Percentiles rank a stretch among this genome's conserved stretches.
These are phyloP conservation scores for Citrus cavaleriei DNA, from an alignment of 345 rosid species.

Conservation along the genomic window DNA sequence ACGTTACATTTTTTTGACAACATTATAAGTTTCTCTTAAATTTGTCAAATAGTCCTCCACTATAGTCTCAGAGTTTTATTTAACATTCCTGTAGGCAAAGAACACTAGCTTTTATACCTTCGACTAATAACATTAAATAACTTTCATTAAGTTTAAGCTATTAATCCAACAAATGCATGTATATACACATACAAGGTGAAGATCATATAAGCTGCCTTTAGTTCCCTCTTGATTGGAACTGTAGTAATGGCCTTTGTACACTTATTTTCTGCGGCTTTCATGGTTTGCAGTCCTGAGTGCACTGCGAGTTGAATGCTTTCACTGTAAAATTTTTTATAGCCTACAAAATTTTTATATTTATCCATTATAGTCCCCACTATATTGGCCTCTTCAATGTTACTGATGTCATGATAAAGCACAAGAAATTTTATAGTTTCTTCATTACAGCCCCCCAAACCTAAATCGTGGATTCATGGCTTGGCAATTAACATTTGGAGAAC, in stretches of 20 bases:
- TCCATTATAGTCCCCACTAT: too few species aligned
- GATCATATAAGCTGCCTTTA: slow-evolving; percentile 74
- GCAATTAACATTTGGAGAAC: too few species aligned
- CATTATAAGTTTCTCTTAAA: not conserved
- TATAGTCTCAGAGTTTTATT: not conserved
- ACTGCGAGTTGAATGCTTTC: slow-evolving; percentile 67
- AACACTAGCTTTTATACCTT: not conserved
- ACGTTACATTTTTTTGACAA: not conserved
- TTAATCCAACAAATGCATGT: not conserved
- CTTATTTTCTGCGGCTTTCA: slow-evolving; percentile 69
- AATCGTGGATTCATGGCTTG: too few species aligned
- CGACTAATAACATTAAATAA: slow-evolving; percentile 16
- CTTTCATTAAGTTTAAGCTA: not conserved
- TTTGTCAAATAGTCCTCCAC: not conserved
- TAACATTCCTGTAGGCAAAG: not conserved
- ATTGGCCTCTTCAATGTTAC: too few species aligned
- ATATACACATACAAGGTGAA: slow-evolving; percentile 51
- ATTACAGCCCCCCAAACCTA: too few species aligned
- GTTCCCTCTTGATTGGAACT: slow-evolving; percentile 38
- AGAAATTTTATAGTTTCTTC: too few species aligned
- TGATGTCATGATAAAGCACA: too few species aligned
- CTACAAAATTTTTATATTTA: too few species aligned
- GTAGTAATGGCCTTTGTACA: slow-evolving; percentile 53
- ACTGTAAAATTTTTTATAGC: slow-evolving; percentile 28
- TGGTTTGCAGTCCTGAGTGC: slow-evolving; percentile 57